Percentiles rank a stretch among this genome's conserved stretches.
phyloP scores from a whole-genome alignment of 2,329 filamentous ascomycete species.

The Sporothrix brunneoviolacea region DNA sequence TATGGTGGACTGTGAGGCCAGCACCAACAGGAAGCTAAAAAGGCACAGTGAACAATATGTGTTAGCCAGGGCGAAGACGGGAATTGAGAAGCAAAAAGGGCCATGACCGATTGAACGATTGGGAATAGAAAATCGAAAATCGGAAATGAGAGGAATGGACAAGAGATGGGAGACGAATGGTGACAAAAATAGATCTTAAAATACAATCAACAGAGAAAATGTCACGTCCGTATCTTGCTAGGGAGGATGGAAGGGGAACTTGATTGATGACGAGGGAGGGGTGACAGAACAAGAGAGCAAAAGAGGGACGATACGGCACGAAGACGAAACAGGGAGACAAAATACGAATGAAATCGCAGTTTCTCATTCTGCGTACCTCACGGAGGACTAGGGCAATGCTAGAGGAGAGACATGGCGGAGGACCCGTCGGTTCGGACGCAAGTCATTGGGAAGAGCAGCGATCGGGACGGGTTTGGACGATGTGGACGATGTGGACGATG shows the following conservation, averaged over 20 bases:
- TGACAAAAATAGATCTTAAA: no score
- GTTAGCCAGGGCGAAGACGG: no score
- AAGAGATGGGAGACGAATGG: no score
- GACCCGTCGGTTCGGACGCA: not conserved
- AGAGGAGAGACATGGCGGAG: conserved; percentile 7
- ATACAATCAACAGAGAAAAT: no score
- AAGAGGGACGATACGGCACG: no score
- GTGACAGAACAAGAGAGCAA: not conserved
- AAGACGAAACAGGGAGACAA: no score
- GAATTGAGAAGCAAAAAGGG: not conserved
- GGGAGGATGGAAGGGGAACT: not conserved
- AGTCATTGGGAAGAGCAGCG: not conserved
- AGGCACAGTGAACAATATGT: no score
- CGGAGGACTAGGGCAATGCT: not conserved
- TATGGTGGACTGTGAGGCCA: not conserved
- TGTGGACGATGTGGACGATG: no score
- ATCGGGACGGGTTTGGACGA: not conserved
- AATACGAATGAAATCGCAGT: not conserved
- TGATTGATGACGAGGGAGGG: not conserved
- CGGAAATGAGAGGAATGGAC: no score
- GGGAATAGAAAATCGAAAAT: no score
- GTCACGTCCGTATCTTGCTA: no score
- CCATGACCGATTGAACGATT: no score
- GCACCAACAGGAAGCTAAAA: not conserved
- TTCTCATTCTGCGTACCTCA: not conserved